These are phyloP conservation scores for Graphilbum sp. DNA, from an alignment of 2,329 filamentous ascomycete species.

Conservation along the genomic window DNA sequence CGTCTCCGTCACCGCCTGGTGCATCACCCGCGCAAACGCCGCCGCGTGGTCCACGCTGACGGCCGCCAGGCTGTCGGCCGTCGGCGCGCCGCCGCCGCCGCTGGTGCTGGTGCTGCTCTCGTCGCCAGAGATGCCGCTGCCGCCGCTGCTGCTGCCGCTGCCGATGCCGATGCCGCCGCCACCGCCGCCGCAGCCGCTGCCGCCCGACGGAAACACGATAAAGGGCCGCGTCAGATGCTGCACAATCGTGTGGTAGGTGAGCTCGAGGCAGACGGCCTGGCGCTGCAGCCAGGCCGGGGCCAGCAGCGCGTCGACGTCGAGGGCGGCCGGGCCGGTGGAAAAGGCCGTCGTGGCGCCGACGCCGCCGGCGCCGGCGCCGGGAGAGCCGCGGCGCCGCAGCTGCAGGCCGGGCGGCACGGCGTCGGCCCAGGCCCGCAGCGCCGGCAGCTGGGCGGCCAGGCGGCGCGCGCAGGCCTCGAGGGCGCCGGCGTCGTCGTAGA, in stretches of 20 bases:
- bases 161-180: no score
- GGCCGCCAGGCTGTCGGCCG: slow-evolving; percentile 4
- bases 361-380: background rate
- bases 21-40: slow-evolving; percentile 15
- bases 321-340: slow-evolving; percentile 13
- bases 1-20: slow-evolving; percentile 13
- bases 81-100: slow-evolving; percentile 4
- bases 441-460: background rate
- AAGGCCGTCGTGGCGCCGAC: no score
- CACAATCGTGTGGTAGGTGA: slow-evolving; percentile 15
- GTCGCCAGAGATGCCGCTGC: no score
- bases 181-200: background rate
- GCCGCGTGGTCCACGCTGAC: slow-evolving; percentile 14
- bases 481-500: slow-evolving; percentile 14
- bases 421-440: slow-evolving; percentile 1
- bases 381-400: background rate
- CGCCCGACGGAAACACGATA: slow-evolving; percentile 10
- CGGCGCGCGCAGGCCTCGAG: slow-evolving; percentile 10
- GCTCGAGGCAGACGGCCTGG: slow-evolving; percentile 17
- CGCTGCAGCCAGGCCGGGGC: slow-evolving; percentile 10
- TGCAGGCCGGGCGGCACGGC: background rate
- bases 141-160: background rate
- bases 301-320: slow-evolving; percentile 13
- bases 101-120: slow-evolving; percentile 10
- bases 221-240: slow-evolving; percentile 16